A percentile compares a stretch with the other conserved stretches of the same genome.
phyloP scores from a whole-genome alignment of 2,329 filamentous ascomycete genomes.

The Aspergillus clavatus region DNA sequence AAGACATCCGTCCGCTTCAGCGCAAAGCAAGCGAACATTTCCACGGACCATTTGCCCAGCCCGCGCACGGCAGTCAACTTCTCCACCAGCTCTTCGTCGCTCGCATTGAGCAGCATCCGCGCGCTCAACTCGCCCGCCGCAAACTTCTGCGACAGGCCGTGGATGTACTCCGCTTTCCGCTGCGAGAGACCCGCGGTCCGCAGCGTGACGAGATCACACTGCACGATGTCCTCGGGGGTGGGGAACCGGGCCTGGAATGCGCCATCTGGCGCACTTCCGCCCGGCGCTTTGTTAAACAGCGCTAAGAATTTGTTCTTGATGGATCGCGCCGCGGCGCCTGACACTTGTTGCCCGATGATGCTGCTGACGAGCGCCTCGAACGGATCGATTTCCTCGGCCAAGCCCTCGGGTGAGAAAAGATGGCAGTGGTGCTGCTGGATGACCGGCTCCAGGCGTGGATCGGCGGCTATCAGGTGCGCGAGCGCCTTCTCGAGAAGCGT shows the following conservation, averaged over 20 bases:
- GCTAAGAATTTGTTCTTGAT: constrained; percentile 82
- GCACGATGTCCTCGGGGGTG: constrained; percentile 66
- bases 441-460: constrained; percentile 65
- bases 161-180: constrained; percentile 92
- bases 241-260: constrained; percentile 67
- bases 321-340: constrained; percentile 79
- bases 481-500: constrained; percentile 71
- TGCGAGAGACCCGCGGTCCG: constrained; percentile 85
- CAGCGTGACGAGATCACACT: constrained; percentile 59
- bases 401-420: constrained; percentile 72
- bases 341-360: constrained; percentile 96
- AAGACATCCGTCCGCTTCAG: constrained; percentile 94
- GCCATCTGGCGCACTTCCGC: constrained; percentile 9
- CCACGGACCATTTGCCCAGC: constrained; percentile 83
- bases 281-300: constrained; percentile 54
- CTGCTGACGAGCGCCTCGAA: constrained; percentile 78
- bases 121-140: constrained; percentile 67
- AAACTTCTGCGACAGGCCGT: constrained; percentile 81
- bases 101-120: constrained; percentile 67
- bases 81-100: constrained; percentile 80
- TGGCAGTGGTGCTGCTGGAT: constrained; percentile 71
- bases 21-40: constrained; percentile 98
- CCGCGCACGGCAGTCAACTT: constrained; percentile 81
- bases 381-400: constrained; percentile 82
- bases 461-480: constrained; percentile 66